phyloP scores from a whole-genome alignment of 164 flowering plant genomes.

The Kingdonia uniflora region DNA sequence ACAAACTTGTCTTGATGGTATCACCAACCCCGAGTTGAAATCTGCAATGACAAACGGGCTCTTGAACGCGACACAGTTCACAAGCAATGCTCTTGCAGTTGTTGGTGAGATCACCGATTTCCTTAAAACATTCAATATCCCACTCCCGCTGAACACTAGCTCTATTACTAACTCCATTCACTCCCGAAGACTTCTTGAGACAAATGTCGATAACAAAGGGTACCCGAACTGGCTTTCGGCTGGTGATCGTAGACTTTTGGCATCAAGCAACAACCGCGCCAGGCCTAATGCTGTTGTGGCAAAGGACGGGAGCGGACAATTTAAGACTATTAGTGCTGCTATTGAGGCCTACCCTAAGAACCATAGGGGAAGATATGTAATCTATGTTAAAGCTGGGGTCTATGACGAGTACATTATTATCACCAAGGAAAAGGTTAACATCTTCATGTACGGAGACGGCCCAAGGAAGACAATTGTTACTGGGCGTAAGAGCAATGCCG shows the following conservation, averaged over 20 bases:
- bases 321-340: constrained; percentile 35
- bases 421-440: constrained; percentile 20
- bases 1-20: constrained; percentile 39
- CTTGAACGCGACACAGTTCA: constrained; percentile 26
- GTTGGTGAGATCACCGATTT: constrained; percentile 23
- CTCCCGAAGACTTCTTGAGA: constrained; percentile 17
- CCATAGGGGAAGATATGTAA: constrained; percentile 26
- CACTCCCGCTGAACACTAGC: not conserved
- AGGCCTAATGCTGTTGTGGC: constrained; percentile 48
- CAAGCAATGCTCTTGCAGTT: constrained; percentile 42
- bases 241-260: constrained; percentile 31
- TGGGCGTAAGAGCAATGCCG: constrained; percentile 19
- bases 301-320: constrained; percentile 45
- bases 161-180: too few species aligned
- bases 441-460: constrained; percentile 63
- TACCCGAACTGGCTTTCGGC: constrained; percentile 30
- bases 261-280: not conserved
- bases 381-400: constrained; percentile 51
- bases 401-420: constrained; percentile 38
- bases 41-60: constrained; percentile 19
- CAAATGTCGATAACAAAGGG: constrained; percentile 13
- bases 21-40: constrained; percentile 23
- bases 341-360: constrained; percentile 38
- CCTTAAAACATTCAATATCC: constrained; percentile 14
- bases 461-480: constrained; percentile 46